Base-by-base conservation (phyloP, 2,329 filamentous ascomycete genomes). In the Stagonosporopsis tanaceti region DNA sequence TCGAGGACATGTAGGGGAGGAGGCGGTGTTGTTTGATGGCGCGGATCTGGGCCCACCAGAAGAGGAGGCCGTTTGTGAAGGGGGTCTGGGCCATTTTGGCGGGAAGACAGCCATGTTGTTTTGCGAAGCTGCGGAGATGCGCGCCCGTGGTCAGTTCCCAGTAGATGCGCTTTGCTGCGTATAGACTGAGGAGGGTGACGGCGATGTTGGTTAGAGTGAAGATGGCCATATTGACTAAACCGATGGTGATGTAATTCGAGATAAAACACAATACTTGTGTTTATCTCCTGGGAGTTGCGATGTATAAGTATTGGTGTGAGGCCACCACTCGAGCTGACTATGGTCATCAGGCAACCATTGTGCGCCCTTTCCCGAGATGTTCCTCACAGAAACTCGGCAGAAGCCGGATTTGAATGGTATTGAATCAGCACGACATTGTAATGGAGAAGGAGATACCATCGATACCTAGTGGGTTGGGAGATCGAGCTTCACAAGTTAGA, bases 91-190 rank as follows among this genome's bases (percentile, higher is more conserved):
- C 79, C 1, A 78, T 78, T 59, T 70, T 66, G 3, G 77, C 69
- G 1, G 77, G 74, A n/a, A 79, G 73, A 64, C 82, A 84, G 32
- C 81, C 80, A 65, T 82, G 72, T 32, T 72, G 68, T 28, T 65
- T 69, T 37, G 66, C 68, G n/a, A 78, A 54, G 4, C 64, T 62
- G 38, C 76, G 70, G 5, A 76, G 74, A 22, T 53, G 64, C 25
- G 62, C 51, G 45, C 71, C 72, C 15, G 68, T 62, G 6, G 73
- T 72, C 30, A 71, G 24, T 32, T 70, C 63, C 50, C 62, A 67
- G 60, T 71, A 73, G 25, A 69, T 50, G 59, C 65, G 50, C 6
- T 53, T 56, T 6, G 53, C 45, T 17, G 65, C 6, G 35, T 59
- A 57, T 12, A 69, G 42, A 12, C 47, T 57, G 34, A 59, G 22